phyloP scores from a whole-genome alignment of 345 rosid species.

The Leavenworthia alabamica region DNA sequence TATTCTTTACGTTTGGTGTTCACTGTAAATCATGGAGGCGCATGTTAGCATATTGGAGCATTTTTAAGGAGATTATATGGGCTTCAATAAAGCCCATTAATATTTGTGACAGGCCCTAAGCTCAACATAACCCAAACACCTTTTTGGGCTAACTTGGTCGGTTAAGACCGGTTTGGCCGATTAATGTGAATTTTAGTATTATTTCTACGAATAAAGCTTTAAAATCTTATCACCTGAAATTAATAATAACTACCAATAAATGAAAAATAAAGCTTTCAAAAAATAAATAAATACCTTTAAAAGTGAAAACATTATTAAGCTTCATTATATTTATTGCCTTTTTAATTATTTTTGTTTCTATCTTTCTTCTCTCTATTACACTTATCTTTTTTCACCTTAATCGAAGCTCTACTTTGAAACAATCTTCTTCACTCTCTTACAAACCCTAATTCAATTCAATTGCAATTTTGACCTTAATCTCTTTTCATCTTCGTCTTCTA shows the following conservation, averaged over 20 bases:
- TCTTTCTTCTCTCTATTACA: constrained; percentile 15
- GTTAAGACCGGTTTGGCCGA: not conserved
- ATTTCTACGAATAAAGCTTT: too few relatives aligned
- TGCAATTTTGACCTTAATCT: not conserved
- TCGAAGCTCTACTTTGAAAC: constrained; percentile 30
- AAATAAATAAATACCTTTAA: not conserved
- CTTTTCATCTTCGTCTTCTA: not conserved
- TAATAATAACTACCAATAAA: too few relatives aligned
- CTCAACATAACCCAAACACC: not conserved
- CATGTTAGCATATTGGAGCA: not conserved
- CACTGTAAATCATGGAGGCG: not conserved
- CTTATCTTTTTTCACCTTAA: constrained; percentile 25
- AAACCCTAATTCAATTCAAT: constrained; percentile 35
- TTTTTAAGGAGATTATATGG: not conserved
- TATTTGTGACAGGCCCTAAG: not conserved
- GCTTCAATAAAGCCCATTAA: not conserved
- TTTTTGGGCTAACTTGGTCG: not conserved
- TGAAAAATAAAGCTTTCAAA: not conserved
- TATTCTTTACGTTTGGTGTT: constrained; percentile 12
- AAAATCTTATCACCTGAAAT: too few relatives aligned
- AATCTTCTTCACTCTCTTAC: constrained; percentile 25
- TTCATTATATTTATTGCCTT: constrained; percentile 2
- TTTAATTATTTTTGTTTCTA: not conserved
- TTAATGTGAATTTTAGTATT: too few relatives aligned
- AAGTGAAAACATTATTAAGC: not conserved